phyloP scores from a whole-genome alignment of 1,284 basidiomycete genomes.

The Sporisorium graminicola region DNA sequence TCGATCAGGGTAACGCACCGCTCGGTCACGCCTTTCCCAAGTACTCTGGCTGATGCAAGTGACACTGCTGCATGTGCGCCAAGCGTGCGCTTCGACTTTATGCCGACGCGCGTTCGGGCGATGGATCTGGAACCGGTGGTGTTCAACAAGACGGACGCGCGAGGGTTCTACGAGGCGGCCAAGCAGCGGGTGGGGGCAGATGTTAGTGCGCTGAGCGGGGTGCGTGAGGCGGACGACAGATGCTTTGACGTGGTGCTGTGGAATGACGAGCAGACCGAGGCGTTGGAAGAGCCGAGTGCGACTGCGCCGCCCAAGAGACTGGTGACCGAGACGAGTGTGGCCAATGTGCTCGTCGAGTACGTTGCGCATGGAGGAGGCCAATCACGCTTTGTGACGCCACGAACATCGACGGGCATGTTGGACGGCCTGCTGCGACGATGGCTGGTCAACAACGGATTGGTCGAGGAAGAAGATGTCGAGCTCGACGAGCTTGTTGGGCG shows the following conservation, averaged over 20 bases:
- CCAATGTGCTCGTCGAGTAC: conserved; percentile 43
- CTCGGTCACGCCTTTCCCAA: conserved; percentile 33
- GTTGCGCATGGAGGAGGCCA: conserved; percentile 5
- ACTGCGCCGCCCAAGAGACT: conserved; percentile 7
- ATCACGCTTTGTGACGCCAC: conserved; percentile 43
- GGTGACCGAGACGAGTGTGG: conserved; percentile 49
- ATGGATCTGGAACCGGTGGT: conserved; percentile 50
- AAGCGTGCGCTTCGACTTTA: conserved; percentile 32
- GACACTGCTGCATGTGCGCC: conserved; percentile 10
- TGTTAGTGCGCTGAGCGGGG: conserved; percentile 39
- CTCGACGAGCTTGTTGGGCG: conserved; percentile 23
- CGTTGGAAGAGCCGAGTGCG: conserved; percentile 1
- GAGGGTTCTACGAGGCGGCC: conserved; percentile 49
- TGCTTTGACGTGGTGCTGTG: conserved; percentile 52
- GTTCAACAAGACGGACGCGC: conserved; percentile 55
- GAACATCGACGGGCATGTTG: conserved; percentile 36
- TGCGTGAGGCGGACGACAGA: conserved; percentile 29
- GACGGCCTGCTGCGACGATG: conserved; percentile 46
- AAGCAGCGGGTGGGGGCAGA: conserved; percentile 40
- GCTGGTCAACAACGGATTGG: conserved; percentile 35
- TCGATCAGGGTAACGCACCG: conserved; percentile 35
- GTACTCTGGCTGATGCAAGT: conserved; percentile 10
- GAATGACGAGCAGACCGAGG: conserved; percentile 43
- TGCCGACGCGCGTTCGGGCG: conserved; percentile 39
- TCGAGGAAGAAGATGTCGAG: conserved; percentile 31